Evolutionary conservation across 1,284 basidiomycete genomes (phyloP), one percentile per base, ranked within the genome.

Genomic region (Tylopilus sp.): DNA sequence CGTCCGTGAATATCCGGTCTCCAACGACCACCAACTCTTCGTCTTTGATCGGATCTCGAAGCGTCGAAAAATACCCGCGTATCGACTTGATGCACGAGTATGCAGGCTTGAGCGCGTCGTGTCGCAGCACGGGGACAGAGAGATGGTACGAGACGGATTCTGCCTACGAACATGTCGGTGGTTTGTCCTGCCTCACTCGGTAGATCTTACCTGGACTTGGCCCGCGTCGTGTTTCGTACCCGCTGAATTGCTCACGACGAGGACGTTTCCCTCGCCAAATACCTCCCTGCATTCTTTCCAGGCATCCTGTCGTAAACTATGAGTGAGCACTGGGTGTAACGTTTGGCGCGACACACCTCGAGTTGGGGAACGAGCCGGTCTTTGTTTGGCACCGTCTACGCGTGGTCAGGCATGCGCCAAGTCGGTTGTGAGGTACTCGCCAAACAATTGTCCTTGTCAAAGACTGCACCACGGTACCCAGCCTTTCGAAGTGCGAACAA

Each of bases 371-470:
- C 82, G 19, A 93, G 72, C 6, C 69, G 67, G 59, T 95, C 92
- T 44, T 75, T 67, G 63, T 90, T 73, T 1, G 92, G 92, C 28
- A 83, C 61, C 2, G 91, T 94, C 91, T 93, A 53, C 5, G 40
- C 18, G 2, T 6, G 25, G 43, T 55, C 31, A 52, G 34, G 16
- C 16, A 34, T 16, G 8, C 10, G 9, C 43, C 2, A 18, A 11
- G 34, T 18, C 29, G 13, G 0, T 19, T 0, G 42, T 1, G 4
- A 12, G 18, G 3, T 28, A 71, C 83, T 31, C 59, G 92, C 93
- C 58, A 98, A 69, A 64, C 96, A 98, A 59, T 99, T 98, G 67
- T 99, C 96, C 72, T 97, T 98, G 79, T 98, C 96, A 57, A 97
- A 88, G 0, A 99, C 85, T 11, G 89, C 87, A 29, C 88, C 93